Evolutionary conservation across 208 protist species (phyloP), one percentile per base, ranked within the genome.

Genomic region (Perkinsela sp.): DNA sequence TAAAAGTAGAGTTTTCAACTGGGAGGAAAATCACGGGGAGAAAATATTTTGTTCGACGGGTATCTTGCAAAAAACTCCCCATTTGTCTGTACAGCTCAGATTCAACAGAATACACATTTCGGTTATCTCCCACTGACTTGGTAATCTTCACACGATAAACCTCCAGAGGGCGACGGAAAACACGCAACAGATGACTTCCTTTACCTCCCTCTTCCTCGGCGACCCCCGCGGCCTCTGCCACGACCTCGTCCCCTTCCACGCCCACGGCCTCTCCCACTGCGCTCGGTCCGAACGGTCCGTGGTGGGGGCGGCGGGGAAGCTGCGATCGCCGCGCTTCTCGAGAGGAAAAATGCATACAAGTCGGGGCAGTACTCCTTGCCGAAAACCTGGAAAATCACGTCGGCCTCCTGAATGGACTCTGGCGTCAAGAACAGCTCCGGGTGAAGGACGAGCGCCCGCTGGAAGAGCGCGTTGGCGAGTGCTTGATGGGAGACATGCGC

Each of bases 301-400:
- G 40, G 40, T 57, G 40, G 40, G 13, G 40, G 40, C 40, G 40
- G 40, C 40, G 40, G 40, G 40, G 40, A 57, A 6, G 40, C 40
- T 57, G 40, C 40, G 40, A 57, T 57, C 6, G 40, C 40, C 6
- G 40, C 40, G 22, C 40, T 57, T 6, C 40, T 6, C 22, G 40
- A 57, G 22, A 57, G 40, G 22, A 57, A 57, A 22, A 57, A 57
- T n/a, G 40, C 40, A 65, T 92, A 92, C 30, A 92, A 77, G 65
- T 80, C 82, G 15, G 84, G 84, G 71, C 86, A 92, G 68, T 81
- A 75, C 69, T 81, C 85, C 13, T 84, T 78, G 1, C 86, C 86
- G 70, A 86, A 90, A 32, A 82, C 71, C 69, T 92, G 83, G 69
- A 92, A 92, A 28, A 92, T 85, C 74, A 90, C 86, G 66, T 92